Evolutionary conservation across 2,329 filamentous ascomycete species (phyloP), one percentile per base, ranked within the genome.

Genomic region (Sclerotiophoma versabilis): DNA sequence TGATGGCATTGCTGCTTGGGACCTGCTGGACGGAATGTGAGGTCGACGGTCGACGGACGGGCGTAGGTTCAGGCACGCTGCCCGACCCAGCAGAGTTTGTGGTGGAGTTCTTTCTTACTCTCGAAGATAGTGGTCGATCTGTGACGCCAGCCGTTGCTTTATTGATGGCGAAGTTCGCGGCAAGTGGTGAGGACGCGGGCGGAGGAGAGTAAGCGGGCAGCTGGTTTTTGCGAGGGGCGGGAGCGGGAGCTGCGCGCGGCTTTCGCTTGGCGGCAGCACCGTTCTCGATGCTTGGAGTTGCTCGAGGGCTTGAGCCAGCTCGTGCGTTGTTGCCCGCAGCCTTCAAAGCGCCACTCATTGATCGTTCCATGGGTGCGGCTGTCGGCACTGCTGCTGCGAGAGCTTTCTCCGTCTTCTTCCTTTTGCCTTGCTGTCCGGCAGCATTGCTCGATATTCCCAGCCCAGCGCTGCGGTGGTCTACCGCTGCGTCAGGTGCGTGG

Each of bases 331-430:
- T 66, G 63, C 49, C 75, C 66, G 58, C 81, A 75, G 71, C 89
- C 87, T 49, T 83, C 74, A 55, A 77, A 56, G 64, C 76, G 55
- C 62, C 78, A 69, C 86, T 89, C 73, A 88, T 79, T n/a, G 88
- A 85, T 55, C 89, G 85, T 68, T 92, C 90, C 80, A 87, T 85
- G 10, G 72, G 72, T 19, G 77, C 73, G 14, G 77, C 77, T 29
- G 69, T 74, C 14, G 58, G 52, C 23, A 49, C 55, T n/a, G 64
- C 64, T 39, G 72, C 76, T 12, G 69, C 66, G 17, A 75, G 63
- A 10, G 71, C 68, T 60, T 91, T 91, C 65, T 96, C 92, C 2
- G 91, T 87, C 76, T 93, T 96, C 61, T 92, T 87, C 67, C 91
- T 84, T 78, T 96, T 96, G 20, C 82, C 79, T 2, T 87, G 81